A percentile compares a stretch with the other conserved stretches of the same genome.
Evolutionary conservation across 2,329 filamentous ascomycete genomes (phyloP).

Genomic region (Pyricularia pennisetigena): DNA sequence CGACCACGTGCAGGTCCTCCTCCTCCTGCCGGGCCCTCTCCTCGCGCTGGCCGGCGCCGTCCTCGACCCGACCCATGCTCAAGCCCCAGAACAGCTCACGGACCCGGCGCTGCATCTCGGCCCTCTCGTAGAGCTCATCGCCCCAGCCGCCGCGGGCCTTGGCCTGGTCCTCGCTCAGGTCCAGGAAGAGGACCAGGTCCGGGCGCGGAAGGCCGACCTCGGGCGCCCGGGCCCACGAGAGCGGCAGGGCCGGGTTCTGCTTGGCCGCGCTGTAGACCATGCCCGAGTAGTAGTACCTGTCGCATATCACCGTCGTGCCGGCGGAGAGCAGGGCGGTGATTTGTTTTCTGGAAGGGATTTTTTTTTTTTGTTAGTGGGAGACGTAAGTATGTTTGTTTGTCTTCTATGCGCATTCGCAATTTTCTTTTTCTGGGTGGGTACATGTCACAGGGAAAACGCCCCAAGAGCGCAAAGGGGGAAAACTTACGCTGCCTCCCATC

Average conservation of each 20-base stretch:
- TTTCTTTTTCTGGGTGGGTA: no score
- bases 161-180: slow-evolving; percentile 65
- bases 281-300: slow-evolving; percentile 92
- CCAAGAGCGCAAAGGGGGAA: not conserved
- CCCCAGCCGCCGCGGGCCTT: slow-evolving; percentile 77
- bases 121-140: slow-evolving; percentile 78
- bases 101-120: slow-evolving; percentile 72
- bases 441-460: not conserved
- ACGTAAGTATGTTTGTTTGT: no score
- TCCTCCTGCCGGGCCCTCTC: slow-evolving; percentile 35
- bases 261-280: slow-evolving; percentile 92
- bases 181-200: slow-evolving; percentile 80
- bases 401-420: no score
- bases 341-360: slow-evolving; percentile 26
- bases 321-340: slow-evolving; percentile 44
- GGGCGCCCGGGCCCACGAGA: slow-evolving; percentile 75
- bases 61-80: slow-evolving; percentile 31
- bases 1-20: slow-evolving; percentile 43
- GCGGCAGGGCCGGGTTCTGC: slow-evolving; percentile 54
- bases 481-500: slow-evolving; percentile 64
- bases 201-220: slow-evolving; percentile 82
- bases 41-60: slow-evolving; percentile 13
- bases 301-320: slow-evolving; percentile 72
- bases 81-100: slow-evolving; percentile 60
- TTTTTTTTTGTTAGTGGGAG: not conserved